Evolutionary conservation across 371 early-diverging fungal genomes (phyloP), one percentile per base, ranked within the genome.

Genomic region (Batrachochytrium dendrobatidis): DNA sequence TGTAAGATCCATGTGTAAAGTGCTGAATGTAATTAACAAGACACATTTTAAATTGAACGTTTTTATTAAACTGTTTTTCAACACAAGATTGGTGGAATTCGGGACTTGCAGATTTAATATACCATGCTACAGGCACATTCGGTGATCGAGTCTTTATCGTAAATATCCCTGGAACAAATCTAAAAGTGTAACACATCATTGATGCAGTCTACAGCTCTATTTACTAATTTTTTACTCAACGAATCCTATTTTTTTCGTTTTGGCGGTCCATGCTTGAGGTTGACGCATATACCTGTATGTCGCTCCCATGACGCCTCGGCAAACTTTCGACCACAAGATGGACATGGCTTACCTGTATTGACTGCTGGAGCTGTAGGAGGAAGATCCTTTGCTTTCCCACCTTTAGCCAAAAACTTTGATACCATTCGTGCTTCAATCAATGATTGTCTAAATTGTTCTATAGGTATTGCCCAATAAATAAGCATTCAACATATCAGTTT

Each of bases 371-470:
- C 35, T 5, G 66, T 61, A n/a, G 62, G 62, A 18, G 66, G 62
- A 0, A 65, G 34, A 26, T 65, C 62, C 3, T 61, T 53, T 0
- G 55, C 59, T 32, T 65, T 65, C 10, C 66, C 66, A 0, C 66
- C 66, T n/a, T 52, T 51, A 0, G 56, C 62, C 10, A 65, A 39
- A 34, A 56, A 57, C 30, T 24, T 48, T 25, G 55, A 56, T 4
- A 66, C 22, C 29, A 35, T 10, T 31, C 60, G 54, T 1, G 66
- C 66, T 7, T 60, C 63, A 1, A 62, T 58, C 1, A 66, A 51
- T 2, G 63, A 54, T 22, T 54, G 25, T 34, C 61, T 53, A 18
- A 66, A 56, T 34, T 66, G 61, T 51, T 66, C 66, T 66, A 55
- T 17, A 46, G n/a, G n/a, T n/a, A n/a, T n/a, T n/a, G n/a, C n/a